These are phyloP conservation scores for Leccinum ponderosum DNA, from an alignment of 1,284 basidiomycete species.

Conservation along the genomic window DNA sequence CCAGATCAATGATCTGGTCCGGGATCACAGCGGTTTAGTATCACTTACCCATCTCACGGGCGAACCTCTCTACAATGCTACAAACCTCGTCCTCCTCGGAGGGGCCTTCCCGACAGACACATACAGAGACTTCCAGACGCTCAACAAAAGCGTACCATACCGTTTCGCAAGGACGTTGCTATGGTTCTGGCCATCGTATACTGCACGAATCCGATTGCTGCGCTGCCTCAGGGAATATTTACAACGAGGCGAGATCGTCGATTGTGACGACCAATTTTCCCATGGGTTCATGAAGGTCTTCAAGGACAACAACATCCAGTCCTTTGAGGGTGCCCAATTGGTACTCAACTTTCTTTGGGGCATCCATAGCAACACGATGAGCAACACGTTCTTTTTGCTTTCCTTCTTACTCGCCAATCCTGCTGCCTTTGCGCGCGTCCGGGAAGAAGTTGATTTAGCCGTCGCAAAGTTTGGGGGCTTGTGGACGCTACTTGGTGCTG, in stretches of 20 bases:
- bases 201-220: conserved; percentile 15
- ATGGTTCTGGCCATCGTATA: conserved; percentile 17
- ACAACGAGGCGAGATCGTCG: conserved; percentile 4
- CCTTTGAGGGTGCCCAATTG: conserved; percentile 20
- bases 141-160: conserved; percentile 22
- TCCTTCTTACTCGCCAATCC: conserved; percentile 20
- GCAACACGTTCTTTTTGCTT: conserved; percentile 20
- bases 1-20: conserved; percentile 7
- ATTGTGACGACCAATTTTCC: conserved; percentile 11
- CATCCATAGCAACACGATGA: conserved; percentile 24
- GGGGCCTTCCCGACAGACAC: conserved; percentile 17
- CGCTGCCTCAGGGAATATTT: conserved; percentile 15
- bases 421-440: conserved; percentile 15
- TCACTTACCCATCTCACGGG: conserved; percentile 17
- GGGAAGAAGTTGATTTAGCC: conserved; percentile 22
- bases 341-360: conserved; percentile 28
- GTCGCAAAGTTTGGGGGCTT: conserved; percentile 14
- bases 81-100: conserved; percentile 22
- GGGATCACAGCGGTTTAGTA: background rate
- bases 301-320: conserved; percentile 18
- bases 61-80: conserved; percentile 20
- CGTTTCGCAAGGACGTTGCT: conserved; percentile 20
- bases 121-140: conserved; percentile 22
- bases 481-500: conserved; percentile 13
- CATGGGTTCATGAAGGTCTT: conserved; percentile 17